Evolutionary conservation across 2,329 filamentous ascomycete genomes (phyloP).

Genomic region (Claviceps cyperi): DNA sequence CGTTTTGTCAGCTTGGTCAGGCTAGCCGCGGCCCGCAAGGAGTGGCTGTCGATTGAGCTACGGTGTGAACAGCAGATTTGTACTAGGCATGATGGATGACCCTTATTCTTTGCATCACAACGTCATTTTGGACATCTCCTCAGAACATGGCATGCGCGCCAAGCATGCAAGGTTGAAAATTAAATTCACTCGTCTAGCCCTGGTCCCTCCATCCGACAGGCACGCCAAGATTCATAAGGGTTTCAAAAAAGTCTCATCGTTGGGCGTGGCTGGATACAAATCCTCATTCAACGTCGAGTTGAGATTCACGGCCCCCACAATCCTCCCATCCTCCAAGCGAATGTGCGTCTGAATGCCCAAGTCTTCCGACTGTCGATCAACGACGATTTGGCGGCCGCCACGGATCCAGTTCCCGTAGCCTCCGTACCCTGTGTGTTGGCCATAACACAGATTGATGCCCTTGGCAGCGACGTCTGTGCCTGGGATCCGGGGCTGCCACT

Average conservation of each 20-base stretch:
- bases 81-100: no score
- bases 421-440: slow-evolving; percentile 54
- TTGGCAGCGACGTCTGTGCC: slow-evolving; percentile 23
- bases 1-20: neutral
- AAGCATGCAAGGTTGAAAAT: no score
- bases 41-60: neutral
- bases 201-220: neutral
- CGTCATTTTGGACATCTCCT: no score
- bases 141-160: no score
- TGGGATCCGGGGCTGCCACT: slow-evolving; percentile 26
- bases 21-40: neutral
- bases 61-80: neutral
- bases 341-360: slow-evolving; percentile 43
- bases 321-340: slow-evolving; percentile 35
- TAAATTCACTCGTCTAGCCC: no score
- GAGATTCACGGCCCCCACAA: slow-evolving; percentile 33
- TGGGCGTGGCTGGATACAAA: slow-evolving; percentile 27
- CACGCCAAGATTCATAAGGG: neutral
- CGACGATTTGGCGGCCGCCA: slow-evolving; percentile 39
- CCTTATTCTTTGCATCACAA: no score
- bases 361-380: slow-evolving; percentile 27
- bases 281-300: slow-evolving; percentile 43
- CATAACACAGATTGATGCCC: slow-evolving; percentile 38
- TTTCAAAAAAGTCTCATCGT: slow-evolving; percentile 13
- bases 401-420: slow-evolving; percentile 52